Evolutionary conservation across 1,139 yeast species (phyloP).

Genomic region (Maudiozyma humilis): DNA sequence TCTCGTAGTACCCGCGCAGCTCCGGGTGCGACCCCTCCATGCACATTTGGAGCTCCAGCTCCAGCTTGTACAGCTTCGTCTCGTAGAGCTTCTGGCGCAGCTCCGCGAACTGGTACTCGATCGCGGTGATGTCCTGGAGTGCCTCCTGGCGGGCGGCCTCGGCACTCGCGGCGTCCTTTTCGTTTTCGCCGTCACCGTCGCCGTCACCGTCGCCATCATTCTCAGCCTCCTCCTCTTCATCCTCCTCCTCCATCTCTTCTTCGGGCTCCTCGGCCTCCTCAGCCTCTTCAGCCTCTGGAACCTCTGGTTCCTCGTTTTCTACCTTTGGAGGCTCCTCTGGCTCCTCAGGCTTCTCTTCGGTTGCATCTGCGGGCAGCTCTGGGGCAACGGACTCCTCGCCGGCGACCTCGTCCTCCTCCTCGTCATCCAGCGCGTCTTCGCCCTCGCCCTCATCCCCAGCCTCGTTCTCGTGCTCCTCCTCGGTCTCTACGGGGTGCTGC

Average conservation of each 20-base stretch:
- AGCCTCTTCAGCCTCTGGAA: neutral
- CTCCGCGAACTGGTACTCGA: conserved; percentile 79
- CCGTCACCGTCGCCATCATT: conserved; percentile 13
- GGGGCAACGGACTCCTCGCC: no score
- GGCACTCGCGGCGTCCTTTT: conserved; percentile 19
- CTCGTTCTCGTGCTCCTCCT: conserved; percentile 13
- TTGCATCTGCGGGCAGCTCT: neutral
- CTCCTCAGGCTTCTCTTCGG: neutral
- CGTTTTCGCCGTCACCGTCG: conserved; percentile 16
- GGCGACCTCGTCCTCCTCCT: neutral
- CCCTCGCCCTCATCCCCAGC: conserved; percentile 13
- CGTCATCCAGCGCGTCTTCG: conserved; percentile 1
- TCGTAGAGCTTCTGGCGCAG: conserved; percentile 71
- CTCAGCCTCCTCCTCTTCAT: conserved; percentile 5
- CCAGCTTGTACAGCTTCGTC: conserved; percentile 64
- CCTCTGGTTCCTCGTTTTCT: neutral
- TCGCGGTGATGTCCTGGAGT: conserved; percentile 55
- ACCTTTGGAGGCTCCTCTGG: neutral
- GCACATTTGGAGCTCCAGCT: conserved; percentile 80
- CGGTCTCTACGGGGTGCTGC: conserved; percentile 1
- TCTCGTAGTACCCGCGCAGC: conserved; percentile 52
- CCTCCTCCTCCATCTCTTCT: neutral
- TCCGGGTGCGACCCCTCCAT: conserved; percentile 90
- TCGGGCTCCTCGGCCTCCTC: conserved; percentile 1
- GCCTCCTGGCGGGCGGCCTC: conserved; percentile 39